Evolutionary conservation across 2,329 filamentous ascomycete species (phyloP).

Genomic region (Furcasterigmium furcatum): DNA sequence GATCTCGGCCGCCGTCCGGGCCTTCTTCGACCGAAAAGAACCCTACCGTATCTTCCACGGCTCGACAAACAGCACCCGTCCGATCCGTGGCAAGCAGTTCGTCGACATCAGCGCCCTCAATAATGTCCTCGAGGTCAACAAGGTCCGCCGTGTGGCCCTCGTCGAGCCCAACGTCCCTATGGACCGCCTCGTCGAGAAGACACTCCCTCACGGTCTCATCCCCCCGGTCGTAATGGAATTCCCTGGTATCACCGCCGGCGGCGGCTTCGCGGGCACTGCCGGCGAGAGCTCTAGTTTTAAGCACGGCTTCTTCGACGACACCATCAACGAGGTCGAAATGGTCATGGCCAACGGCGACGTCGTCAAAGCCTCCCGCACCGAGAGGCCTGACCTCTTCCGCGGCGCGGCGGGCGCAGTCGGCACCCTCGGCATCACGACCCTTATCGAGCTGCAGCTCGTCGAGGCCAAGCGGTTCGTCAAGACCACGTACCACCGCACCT

Average conservation of each 20-base stretch:
- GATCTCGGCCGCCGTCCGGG: constrained; percentile 43
- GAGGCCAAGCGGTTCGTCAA: constrained; percentile 59
- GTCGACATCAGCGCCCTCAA: constrained; percentile 65
- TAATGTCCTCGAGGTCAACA: constrained; percentile 63
- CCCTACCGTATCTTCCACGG: constrained; percentile 77
- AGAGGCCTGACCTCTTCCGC: constrained; percentile 53
- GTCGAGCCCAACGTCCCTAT: constrained; percentile 76
- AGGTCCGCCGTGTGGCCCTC: constrained; percentile 51
- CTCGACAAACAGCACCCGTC: constrained; percentile 71
- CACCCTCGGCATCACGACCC: constrained; percentile 64
- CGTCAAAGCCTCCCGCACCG: constrained; percentile 43
- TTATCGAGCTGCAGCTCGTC: constrained; percentile 62
- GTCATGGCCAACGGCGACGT: constrained; percentile 65
- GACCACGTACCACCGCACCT: constrained; percentile 56
- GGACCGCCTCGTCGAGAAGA: constrained; percentile 66
- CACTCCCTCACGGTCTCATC: constrained; percentile 61
- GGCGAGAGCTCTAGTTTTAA: constrained; percentile 69
- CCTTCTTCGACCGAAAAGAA: constrained; percentile 43
- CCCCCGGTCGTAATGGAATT: constrained; percentile 76
- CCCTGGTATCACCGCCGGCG: constrained; percentile 70
- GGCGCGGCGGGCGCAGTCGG: constrained; percentile 67
- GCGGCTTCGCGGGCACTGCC: constrained; percentile 67
- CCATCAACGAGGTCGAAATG: constrained; percentile 62
- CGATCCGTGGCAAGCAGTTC: constrained; percentile 37
- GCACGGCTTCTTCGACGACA: constrained; percentile 69